Evolutionary conservation across 2,329 filamentous ascomycete genomes (phyloP).

Genomic region (Phaeomoniella chlamydospora): DNA sequence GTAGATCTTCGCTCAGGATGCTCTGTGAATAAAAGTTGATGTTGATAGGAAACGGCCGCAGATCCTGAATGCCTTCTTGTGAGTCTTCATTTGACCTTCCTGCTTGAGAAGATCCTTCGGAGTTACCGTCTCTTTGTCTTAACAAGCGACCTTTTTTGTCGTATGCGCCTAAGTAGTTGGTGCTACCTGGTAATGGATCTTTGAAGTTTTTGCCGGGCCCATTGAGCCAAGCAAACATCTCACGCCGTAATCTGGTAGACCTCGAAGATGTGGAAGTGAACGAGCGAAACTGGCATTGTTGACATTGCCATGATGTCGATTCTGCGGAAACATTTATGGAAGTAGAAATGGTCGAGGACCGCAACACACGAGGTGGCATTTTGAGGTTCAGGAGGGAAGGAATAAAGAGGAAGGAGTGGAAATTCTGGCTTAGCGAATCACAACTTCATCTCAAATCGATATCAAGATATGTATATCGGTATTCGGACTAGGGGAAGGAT

Average conservation of each 20-base stretch:
- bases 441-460: no score
- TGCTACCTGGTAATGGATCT: slow-evolving; percentile 32
- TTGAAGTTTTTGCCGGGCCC: slow-evolving; percentile 35
- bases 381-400: slow-evolving; percentile 1
- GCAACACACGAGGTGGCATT: slow-evolving; percentile 10
- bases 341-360: slow-evolving; percentile 4
- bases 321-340: slow-evolving; percentile 3
- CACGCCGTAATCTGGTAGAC: slow-evolving; percentile 34
- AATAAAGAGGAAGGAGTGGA: no score
- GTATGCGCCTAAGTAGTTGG: slow-evolving; percentile 42
- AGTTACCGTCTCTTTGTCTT: slow-evolving; percentile 17
- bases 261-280: slow-evolving; percentile 12
- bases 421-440: no score
- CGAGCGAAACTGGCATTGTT: slow-evolving; percentile 10
- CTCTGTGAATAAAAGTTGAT: slow-evolving; percentile 52
- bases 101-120: slow-evolving; percentile 1
- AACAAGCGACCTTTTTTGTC: slow-evolving; percentile 33
- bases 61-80: slow-evolving; percentile 7
- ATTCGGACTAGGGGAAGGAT: no score
- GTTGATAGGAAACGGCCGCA: slow-evolving; percentile 62
- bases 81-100: background rate
- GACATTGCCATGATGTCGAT: slow-evolving; percentile 10
- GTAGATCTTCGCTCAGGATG: slow-evolving; percentile 59
- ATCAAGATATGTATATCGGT: no score
- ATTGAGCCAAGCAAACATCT: slow-evolving; percentile 46